These are phyloP conservation scores for Inga oerstediana DNA, from an alignment of 306 rosid species.

Conservation along the genomic window DNA sequence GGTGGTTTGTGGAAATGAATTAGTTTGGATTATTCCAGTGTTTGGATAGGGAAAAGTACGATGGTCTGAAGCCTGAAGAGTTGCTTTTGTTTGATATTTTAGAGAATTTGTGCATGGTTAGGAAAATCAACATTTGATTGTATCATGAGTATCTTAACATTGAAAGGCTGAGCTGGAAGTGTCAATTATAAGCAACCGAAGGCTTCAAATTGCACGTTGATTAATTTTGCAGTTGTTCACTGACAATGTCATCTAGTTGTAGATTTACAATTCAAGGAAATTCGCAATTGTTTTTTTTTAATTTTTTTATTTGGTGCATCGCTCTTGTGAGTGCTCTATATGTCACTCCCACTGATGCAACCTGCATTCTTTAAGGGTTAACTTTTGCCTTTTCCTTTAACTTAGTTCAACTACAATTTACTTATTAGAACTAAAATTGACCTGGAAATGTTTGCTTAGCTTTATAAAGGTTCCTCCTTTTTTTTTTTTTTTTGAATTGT, in stretches of 20 bases:
- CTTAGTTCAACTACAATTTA: background rate
- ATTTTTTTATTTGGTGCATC: background rate
- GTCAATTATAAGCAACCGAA: no score
- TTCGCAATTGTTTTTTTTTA: background rate
- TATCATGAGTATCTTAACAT: background rate
- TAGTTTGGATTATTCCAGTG: background rate
- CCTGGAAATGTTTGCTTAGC: background rate
- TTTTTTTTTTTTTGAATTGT: background rate
- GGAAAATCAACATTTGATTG: background rate
- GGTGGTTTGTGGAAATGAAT: background rate
- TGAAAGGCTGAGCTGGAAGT: background rate
- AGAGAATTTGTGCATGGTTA: background rate
- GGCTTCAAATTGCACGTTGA: no score
- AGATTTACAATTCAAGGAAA: background rate
- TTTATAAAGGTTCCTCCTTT: background rate
- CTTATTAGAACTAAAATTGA: constrained; percentile 14
- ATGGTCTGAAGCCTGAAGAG: background rate
- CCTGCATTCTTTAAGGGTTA: background rate
- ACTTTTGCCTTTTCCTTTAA: background rate
- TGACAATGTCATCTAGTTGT: background rate
- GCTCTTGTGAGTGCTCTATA: background rate
- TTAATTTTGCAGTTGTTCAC: background rate
- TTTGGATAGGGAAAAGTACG: background rate
- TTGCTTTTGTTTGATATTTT: no score
- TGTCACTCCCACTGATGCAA: background rate